These are phyloP conservation scores for Marasmius fiardii DNA, from an alignment of 1,284 basidiomycete species.

Conservation along the genomic window DNA sequence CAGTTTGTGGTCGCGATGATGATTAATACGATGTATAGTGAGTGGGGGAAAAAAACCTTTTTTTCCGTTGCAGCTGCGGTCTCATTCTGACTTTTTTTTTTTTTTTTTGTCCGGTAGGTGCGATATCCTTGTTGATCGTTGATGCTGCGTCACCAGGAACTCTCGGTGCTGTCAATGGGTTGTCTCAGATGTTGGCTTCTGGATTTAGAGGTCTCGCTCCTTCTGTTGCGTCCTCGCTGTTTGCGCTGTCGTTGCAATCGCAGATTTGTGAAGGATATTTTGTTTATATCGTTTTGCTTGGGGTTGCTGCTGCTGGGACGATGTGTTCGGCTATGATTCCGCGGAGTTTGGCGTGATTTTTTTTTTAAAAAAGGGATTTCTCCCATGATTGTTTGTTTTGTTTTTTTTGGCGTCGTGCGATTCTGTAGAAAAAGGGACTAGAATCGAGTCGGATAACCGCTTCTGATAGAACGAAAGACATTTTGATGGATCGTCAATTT, in stretches of 20 bases:
- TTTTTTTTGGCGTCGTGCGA: too few relatives aligned
- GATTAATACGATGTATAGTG: constrained; percentile 9
- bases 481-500: too few relatives aligned
- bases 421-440: too few relatives aligned
- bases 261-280: constrained; percentile 27
- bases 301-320: constrained; percentile 14
- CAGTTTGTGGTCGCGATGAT: constrained; percentile 8
- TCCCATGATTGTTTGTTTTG: too few relatives aligned
- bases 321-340: neutral
- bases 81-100: neutral
- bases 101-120: neutral
- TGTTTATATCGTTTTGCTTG: constrained; percentile 25
- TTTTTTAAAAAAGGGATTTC: neutral
- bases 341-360: neutral
- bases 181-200: constrained; percentile 19
- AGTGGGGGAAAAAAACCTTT: too few relatives aligned
- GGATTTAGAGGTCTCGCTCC: constrained; percentile 9
- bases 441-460: too few relatives aligned
- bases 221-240: constrained; percentile 10
- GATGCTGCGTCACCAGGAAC: constrained; percentile 13
- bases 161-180: constrained; percentile 18
- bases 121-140: constrained; percentile 8
- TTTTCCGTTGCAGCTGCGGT: neutral
- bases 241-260: constrained; percentile 12
- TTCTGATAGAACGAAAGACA: too few relatives aligned